phyloP scores from a whole-genome alignment of 257 asterid species.

The Nicotiana tabacum region DNA sequence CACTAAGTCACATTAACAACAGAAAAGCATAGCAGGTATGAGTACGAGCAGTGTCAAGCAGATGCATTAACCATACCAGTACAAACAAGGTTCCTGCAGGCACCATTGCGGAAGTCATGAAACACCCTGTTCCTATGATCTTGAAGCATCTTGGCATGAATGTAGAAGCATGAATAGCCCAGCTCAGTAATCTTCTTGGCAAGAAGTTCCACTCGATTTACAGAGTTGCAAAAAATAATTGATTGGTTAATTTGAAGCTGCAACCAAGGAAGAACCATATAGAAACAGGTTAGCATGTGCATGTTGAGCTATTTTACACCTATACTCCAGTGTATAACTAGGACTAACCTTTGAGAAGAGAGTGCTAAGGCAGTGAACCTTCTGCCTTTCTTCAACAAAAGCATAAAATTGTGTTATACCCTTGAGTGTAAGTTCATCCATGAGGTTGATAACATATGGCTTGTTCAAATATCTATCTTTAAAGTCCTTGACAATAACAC shows the following conservation, averaged over 20 bases:
- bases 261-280: background rate
- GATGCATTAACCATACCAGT: conserved; percentile 45
- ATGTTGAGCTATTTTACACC: conserved; percentile 1
- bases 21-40: too few relatives aligned
- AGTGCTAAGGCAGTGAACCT: conserved; percentile 84
- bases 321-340: background rate
- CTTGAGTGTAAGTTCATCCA: conserved; percentile 94
- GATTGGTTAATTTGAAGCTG: conserved; percentile 98
- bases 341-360: conserved; percentile 68
- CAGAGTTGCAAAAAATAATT: conserved; percentile 90
- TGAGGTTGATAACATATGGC: conserved; percentile 79
- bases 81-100: conserved; percentile 95
- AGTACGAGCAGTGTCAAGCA: background rate
- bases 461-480: conserved; percentile 63
- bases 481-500: conserved; percentile 81
- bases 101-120: conserved; percentile 93
- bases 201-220: conserved; percentile 86
- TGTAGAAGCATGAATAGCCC: conserved; percentile 90
- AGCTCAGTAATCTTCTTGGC: conserved; percentile 95
- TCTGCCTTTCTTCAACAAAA: conserved; percentile 93
- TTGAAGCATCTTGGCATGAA: conserved; percentile 95
- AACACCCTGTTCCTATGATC: conserved; percentile 91
- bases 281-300: conserved; percentile 14
- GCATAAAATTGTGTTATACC: conserved; percentile 88
- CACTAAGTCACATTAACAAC: too few relatives aligned